Percentiles rank a stretch among this genome's conserved stretches.
phyloP scores from a whole-genome alignment of 2,329 filamentous ascomycete species.

The Arthroderma sp. region DNA sequence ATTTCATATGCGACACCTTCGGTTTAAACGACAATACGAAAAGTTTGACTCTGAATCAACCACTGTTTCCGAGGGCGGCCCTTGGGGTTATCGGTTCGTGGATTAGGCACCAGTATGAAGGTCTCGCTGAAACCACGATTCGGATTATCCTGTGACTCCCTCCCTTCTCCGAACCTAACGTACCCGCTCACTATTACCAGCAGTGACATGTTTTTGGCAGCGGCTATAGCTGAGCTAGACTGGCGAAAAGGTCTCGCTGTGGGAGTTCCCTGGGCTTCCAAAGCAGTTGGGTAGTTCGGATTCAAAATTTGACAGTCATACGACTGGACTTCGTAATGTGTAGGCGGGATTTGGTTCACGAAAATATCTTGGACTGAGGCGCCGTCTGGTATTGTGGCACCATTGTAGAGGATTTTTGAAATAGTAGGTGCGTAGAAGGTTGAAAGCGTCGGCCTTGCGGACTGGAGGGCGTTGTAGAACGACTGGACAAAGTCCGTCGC shows the following conservation, averaged over 20 bases:
- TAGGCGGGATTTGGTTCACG: slow-evolving; percentile 47
- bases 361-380: slow-evolving; percentile 56
- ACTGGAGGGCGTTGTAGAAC: slow-evolving; percentile 64
- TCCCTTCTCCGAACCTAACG: slow-evolving; percentile 52
- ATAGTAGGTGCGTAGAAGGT: slow-evolving; percentile 54
- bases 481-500: slow-evolving; percentile 58
- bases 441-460: slow-evolving; percentile 42
- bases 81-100: slow-evolving; percentile 37
- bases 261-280: slow-evolving; percentile 19
- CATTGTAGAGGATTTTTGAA: slow-evolving; percentile 68
- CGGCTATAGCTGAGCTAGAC: slow-evolving; percentile 10
- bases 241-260: slow-evolving; percentile 24
- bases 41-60: slow-evolving; percentile 61
- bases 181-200: slow-evolving; percentile 60
- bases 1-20: too few relatives aligned
- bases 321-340: slow-evolving; percentile 60
- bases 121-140: slow-evolving; percentile 65
- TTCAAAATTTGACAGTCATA: slow-evolving; percentile 71
- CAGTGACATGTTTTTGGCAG: slow-evolving; percentile 53
- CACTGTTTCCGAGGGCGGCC: slow-evolving; percentile 45
- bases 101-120: slow-evolving; percentile 66
- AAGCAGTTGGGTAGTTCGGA: slow-evolving; percentile 46
- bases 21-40: slow-evolving; percentile 40
- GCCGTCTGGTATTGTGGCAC: slow-evolving; percentile 50
- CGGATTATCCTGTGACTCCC: slow-evolving; percentile 40